phyloP scores from a whole-genome alignment of 2,329 filamentous ascomycete species.

The Xylariaceae sp. region DNA sequence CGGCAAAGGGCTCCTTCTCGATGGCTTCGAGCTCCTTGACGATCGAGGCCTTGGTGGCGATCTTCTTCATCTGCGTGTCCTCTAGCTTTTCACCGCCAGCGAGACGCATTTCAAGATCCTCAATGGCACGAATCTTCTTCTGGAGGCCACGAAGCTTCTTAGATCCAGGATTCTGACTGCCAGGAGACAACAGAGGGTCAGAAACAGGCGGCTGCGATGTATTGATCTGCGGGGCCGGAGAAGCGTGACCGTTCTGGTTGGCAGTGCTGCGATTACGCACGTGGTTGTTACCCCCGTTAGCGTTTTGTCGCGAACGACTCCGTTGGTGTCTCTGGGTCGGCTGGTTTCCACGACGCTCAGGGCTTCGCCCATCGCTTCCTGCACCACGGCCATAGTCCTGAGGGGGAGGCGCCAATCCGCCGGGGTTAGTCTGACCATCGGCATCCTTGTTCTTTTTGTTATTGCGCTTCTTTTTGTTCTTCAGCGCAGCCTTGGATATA shows the following conservation, averaged over 20 bases:
- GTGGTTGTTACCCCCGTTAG: conserved; percentile 40
- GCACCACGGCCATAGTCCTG: conserved; percentile 39
- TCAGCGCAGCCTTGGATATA: conserved; percentile 76
- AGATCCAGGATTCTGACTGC: conserved; percentile 64
- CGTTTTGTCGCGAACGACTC: conserved; percentile 48
- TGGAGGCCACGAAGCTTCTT: conserved; percentile 92
- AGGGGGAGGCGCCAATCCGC: conserved; percentile 43
- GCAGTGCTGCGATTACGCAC: conserved; percentile 49
- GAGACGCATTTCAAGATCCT: conserved; percentile 94
- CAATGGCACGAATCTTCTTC: conserved; percentile 97
- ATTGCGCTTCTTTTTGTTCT: conserved; percentile 98
- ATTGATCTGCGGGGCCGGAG: conserved; percentile 28
- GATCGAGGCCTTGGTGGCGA: conserved; percentile 78
- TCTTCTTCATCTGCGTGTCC: conserved; percentile 98
- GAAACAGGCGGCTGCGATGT: conserved; percentile 39
- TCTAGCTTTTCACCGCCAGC: conserved; percentile 94
- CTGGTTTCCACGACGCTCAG: conserved; percentile 57
- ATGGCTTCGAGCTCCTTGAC: conserved; percentile 72
- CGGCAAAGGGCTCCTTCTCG: conserved; percentile 33
- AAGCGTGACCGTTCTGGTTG: conserved; percentile 35
- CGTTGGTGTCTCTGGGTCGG: conserved; percentile 45
- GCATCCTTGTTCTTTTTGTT: conserved; percentile 82
- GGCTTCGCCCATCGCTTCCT: conserved; percentile 54
- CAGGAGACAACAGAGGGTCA: conserved; percentile 38
- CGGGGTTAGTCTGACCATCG: conserved; percentile 51